A percentile compares a stretch with the other conserved stretches of the same genome.
Evolutionary conservation across 202 grass and related monocot species (phyloP).

Genomic region (Digitaria exilis): DNA sequence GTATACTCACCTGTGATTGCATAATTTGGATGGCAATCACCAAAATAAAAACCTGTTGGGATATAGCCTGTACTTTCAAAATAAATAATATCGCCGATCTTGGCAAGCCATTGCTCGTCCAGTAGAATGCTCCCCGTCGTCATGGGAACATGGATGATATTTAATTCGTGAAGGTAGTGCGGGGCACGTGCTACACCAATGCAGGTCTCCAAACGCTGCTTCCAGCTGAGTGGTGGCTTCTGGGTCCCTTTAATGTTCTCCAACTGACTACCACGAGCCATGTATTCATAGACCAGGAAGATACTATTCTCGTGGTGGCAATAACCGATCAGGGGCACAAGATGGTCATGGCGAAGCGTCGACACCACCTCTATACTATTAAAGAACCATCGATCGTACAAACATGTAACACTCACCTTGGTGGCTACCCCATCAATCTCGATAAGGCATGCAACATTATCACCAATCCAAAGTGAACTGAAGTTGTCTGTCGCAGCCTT

Average conservation of each 20-base stretch:
- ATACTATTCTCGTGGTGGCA: too few relatives aligned
- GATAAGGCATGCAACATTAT: too few relatives aligned
- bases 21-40: too few relatives aligned
- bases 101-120: conserved; percentile 41
- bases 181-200: conserved; percentile 52
- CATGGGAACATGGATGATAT: conserved; percentile 44
- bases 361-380: too few relatives aligned
- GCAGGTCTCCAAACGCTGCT: conserved; percentile 45
- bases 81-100: conserved; percentile 40
- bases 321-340: too few relatives aligned
- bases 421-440: conserved; percentile 51
- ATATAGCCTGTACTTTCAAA: too few relatives aligned
- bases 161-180: conserved; percentile 42
- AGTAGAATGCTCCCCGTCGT: conserved; percentile 48
- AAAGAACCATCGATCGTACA: too few relatives aligned
- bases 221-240: conserved; percentile 37
- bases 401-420: too few relatives aligned
- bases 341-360: too few relatives aligned
- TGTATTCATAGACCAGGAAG: conserved; percentile 54
- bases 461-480: conserved; percentile 44
- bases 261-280: conserved; percentile 36
- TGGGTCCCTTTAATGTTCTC: conserved; percentile 19
- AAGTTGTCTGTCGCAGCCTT: conserved; percentile 52
- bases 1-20: too few relatives aligned
- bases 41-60: too few relatives aligned